Evolutionary conservation across 495 filamentous ascomycete genomes (phyloP).

Genomic region (Aspergillus ellipticus): DNA sequence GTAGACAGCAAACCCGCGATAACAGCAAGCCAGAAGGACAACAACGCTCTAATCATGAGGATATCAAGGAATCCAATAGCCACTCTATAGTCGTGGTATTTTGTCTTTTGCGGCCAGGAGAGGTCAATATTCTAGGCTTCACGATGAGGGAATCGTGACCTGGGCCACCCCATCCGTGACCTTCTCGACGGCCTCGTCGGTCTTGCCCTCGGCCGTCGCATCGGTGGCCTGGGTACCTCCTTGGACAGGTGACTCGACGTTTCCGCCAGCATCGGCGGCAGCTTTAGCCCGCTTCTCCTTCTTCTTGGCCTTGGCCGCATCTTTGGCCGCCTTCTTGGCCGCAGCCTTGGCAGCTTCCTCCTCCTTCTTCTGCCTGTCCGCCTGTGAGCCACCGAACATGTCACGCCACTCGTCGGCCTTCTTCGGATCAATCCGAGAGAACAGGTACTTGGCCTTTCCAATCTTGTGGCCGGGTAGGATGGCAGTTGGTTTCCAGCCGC

Average conservation of each 20-base stretch:
- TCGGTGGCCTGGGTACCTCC: constrained; percentile 27
- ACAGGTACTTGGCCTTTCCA: constrained; percentile 77
- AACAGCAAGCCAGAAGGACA: not conserved
- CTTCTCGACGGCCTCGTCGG: constrained; percentile 35
- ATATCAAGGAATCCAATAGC: not conserved
- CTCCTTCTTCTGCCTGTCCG: constrained; percentile 57
- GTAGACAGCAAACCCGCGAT: not conserved
- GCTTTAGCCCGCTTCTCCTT: constrained; percentile 21
- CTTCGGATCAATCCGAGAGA: constrained; percentile 76
- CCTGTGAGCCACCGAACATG: constrained; percentile 73
- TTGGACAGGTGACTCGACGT: constrained; percentile 35
- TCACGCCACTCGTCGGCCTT: constrained; percentile 81
- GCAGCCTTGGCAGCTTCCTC: constrained; percentile 61
- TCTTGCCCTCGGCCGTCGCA: constrained; percentile 21
- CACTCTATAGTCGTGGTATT: not conserved
- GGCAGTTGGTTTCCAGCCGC: constrained; percentile 55
- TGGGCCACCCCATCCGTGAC: constrained; percentile 39
- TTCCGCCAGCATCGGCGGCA: constrained; percentile 23
- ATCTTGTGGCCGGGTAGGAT: constrained; percentile 75
- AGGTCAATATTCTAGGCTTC: not conserved
- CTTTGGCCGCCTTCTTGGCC: constrained; percentile 38
- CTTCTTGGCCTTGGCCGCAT: constrained; percentile 23
- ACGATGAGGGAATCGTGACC: constrained; percentile 40
- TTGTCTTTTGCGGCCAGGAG: not conserved
- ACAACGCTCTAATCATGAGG: constrained; percentile 3